Percentiles rank a stretch among this genome's conserved stretches.
Evolutionary conservation across 345 rosid species (phyloP).

Genomic region (Noccaea caerulescens): DNA sequence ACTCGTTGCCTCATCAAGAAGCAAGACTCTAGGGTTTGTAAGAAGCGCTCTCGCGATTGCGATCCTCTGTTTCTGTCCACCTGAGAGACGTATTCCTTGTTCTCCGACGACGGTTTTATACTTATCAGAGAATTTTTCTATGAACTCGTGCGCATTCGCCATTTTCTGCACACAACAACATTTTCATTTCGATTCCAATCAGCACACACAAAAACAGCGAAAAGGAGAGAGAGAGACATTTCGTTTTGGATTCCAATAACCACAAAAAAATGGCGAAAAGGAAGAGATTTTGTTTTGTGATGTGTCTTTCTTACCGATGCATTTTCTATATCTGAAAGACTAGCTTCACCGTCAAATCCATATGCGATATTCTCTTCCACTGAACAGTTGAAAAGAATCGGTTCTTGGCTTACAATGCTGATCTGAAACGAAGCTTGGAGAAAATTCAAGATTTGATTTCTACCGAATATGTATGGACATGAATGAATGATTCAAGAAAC

Average conservation of each 20-base stretch:
- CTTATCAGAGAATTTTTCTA: constrained; percentile 76
- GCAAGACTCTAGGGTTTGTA: constrained; percentile 83
- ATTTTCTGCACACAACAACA: constrained; percentile 59
- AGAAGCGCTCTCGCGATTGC: constrained; percentile 92
- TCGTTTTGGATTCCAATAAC: no score
- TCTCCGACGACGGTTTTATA: constrained; percentile 82
- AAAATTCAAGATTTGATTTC: background rate
- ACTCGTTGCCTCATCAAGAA: constrained; percentile 95
- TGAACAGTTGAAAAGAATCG: constrained; percentile 66
- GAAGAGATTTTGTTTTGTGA: no score
- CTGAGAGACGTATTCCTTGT: constrained; percentile 89
- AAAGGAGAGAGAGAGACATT: constrained; percentile 16
- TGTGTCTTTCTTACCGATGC: constrained; percentile 62
- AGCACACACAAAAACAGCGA: constrained; percentile 1
- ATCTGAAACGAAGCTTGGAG: constrained; percentile 49
- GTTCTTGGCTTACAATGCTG: constrained; percentile 98
- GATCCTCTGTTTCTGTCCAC: constrained; percentile 92
- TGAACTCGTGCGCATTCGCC: constrained; percentile 95
- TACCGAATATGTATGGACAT: background rate
- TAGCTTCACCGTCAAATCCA: constrained; percentile 70
- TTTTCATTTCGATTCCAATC: background rate
- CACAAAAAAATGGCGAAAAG: no score
- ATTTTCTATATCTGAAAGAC: constrained; percentile 58
- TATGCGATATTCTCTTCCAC: constrained; percentile 59
- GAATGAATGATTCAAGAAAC: constrained; percentile 10